Conservation (phyloP, 805 yeast genomes). For the Candida gorgasii region DNA sequence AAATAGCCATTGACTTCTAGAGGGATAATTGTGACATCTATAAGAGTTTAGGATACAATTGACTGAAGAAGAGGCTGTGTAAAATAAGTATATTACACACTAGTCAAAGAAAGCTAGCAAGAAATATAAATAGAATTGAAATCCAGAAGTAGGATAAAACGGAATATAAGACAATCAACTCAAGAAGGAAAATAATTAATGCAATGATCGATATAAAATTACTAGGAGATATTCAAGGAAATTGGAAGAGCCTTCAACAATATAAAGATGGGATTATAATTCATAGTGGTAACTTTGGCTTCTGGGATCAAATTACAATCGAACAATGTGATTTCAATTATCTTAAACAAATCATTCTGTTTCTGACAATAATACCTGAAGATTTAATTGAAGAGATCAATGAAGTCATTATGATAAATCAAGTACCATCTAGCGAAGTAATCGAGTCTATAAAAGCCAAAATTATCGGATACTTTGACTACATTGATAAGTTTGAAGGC, state of each 20-base stretch:
- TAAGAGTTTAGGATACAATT: too few relatives aligned
- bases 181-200: background rate
- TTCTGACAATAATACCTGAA: constrained; percentile 57
- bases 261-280: constrained; percentile 39
- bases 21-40: too few relatives aligned
- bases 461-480: constrained; percentile 10
- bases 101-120: too few relatives aligned
- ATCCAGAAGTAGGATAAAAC: background rate
- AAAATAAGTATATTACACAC: too few relatives aligned
- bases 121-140: too few relatives aligned
- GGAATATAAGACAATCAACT: too few relatives aligned
- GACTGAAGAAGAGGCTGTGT: too few relatives aligned
- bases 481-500: constrained; percentile 20
- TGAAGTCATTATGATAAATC: constrained; percentile 40
- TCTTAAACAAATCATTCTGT: constrained; percentile 65
- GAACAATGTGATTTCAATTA: constrained; percentile 52
- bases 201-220: constrained; percentile 14
- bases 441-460: constrained; percentile 13
- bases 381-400: constrained; percentile 52
- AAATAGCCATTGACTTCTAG: too few relatives aligned
- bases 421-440: constrained; percentile 14
- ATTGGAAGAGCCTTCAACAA: constrained; percentile 18
- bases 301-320: constrained; percentile 61
- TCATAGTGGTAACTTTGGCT: constrained; percentile 82
- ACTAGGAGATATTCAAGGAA: constrained; percentile 32